Percentiles rank a stretch among this genome's conserved stretches.
Evolutionary conservation across 257 asterid genomes (phyloP).

Genomic region (Nicotiana otophora): DNA sequence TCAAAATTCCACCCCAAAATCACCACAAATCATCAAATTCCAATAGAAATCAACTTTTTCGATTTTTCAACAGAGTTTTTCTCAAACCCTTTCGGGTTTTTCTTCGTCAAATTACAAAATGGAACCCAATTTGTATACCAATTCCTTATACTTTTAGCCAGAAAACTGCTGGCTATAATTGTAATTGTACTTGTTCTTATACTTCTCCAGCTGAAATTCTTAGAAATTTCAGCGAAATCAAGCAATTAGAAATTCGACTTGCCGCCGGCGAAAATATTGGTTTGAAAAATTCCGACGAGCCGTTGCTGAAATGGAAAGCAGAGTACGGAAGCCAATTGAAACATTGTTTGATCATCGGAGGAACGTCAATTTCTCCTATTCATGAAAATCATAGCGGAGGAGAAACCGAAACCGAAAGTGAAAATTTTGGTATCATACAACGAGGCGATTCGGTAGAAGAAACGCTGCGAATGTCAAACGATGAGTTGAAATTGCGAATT

Average conservation of each 20-base stretch:
- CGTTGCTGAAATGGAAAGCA: constrained; percentile 58
- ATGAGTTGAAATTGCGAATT: constrained; percentile 50
- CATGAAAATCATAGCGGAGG: too few species aligned
- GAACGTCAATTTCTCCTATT: constrained; percentile 26
- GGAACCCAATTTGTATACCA: constrained; percentile 9
- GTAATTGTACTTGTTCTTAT: constrained; percentile 22
- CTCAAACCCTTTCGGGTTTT: constrained; percentile 36
- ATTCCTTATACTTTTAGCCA: background rate
- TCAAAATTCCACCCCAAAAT: constrained; percentile 26
- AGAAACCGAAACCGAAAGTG: background rate
- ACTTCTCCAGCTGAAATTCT: constrained; percentile 30
- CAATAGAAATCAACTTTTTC: constrained; percentile 22
- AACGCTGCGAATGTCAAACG: constrained; percentile 31
- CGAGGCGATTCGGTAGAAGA: background rate
- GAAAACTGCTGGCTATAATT: background rate
- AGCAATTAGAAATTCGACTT: constrained; percentile 34
- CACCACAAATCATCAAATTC: constrained; percentile 5
- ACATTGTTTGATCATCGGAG: constrained; percentile 57
- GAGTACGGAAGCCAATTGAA: constrained; percentile 63
- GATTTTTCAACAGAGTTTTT: constrained; percentile 19
- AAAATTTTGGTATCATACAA: background rate
- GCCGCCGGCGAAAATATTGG: constrained; percentile 8
- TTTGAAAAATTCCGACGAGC: constrained; percentile 1
- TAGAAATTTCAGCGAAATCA: constrained; percentile 38
- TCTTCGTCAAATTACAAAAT: constrained; percentile 26